phyloP scores from a whole-genome alignment of 163 green algal species.

The Chlamydomonas reinhardtii region DNA sequence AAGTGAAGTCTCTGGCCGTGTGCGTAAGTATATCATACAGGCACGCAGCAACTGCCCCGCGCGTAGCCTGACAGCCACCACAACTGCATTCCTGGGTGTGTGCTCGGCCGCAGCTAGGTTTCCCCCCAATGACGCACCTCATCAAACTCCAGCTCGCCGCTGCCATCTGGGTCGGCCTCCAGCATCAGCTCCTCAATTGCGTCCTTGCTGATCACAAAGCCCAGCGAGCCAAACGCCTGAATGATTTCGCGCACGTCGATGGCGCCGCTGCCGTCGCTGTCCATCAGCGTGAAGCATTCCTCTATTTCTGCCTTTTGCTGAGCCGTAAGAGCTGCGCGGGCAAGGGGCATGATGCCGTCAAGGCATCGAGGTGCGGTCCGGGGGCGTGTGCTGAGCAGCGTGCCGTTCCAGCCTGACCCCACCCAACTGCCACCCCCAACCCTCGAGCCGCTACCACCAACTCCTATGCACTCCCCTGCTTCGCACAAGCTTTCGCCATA shows the following conservation, averaged over 20 bases:
- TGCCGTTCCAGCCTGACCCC: neutral
- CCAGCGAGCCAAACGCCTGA: neutral
- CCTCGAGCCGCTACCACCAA: neutral
- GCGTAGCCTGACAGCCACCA: too few species aligned
- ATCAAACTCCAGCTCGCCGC: conserved; percentile 31
- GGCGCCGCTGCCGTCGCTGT: conserved; percentile 22
- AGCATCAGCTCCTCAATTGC: conserved; percentile 27
- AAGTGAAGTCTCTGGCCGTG: too few species aligned
- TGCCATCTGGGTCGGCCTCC: conserved; percentile 21
- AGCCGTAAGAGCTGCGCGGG: neutral
- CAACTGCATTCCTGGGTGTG: too few species aligned
- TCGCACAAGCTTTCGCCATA: neutral
- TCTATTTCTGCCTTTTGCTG: conserved; percentile 39
- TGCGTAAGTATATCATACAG: too few species aligned
- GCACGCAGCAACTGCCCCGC: too few species aligned
- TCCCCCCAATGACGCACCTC: neutral
- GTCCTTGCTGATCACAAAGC: conserved; percentile 1
- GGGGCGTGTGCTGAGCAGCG: neutral
- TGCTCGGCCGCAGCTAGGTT: too few species aligned
- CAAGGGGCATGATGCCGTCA: neutral
- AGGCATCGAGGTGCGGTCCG: neutral
- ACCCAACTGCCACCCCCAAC: neutral
- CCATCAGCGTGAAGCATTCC: conserved; percentile 45
- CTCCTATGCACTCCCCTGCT: neutral
- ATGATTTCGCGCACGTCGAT: conserved; percentile 36